Evolutionary conservation across 768 basidiomycete species (phyloP), one percentile per base, ranked within the genome.

Genomic region (Suillus subalutaceus): DNA sequence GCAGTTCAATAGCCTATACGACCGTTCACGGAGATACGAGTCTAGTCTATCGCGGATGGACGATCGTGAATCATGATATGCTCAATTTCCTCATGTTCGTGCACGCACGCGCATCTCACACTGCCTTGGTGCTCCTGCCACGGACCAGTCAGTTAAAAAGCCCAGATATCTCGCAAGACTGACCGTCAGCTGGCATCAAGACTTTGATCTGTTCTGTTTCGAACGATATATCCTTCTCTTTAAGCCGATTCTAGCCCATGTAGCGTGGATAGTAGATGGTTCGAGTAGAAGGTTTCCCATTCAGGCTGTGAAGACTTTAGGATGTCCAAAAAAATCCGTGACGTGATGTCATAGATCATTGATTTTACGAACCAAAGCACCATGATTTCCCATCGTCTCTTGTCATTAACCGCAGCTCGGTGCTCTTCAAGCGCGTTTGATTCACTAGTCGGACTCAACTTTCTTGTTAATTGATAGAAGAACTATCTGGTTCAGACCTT

Each of bases 261-360:
- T 58, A 41, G 23, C 5, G 40, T 16, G 26, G 40, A 41, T 12
- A 26, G 26, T 59, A 15, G 56, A 3, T 23, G 37, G 9, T 9
- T 37, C 35, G 35, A 37, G 7, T 32, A 26, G 30, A 26, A 59
- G 58, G 16, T 18, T 41, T 41, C n/a, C 13, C 38, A 35, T 35
- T 35, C 32, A 12, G 55, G 55, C 38, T 26, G 38, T 40, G 23
- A 41, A 30, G 38, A 18, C 23, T 40, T 59, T 18, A 58, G 16
- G 38, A 26, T 58, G 23, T 30, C 18, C 38, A 59, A 58, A n/a
- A 38, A 57, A 59, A 60, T 60, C 6, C 23, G 23, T 52, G 50
- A 60, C 43, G 59, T 43, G 59, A 60, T 41, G 41, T 26, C 30
- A 30, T 16, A 20, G 18, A 26, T 18, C 23, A 40, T 59, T 40